Base-by-base conservation (phyloP, 2,329 filamentous ascomycete genomes). In the Aureobasidium melanogenum region DNA sequence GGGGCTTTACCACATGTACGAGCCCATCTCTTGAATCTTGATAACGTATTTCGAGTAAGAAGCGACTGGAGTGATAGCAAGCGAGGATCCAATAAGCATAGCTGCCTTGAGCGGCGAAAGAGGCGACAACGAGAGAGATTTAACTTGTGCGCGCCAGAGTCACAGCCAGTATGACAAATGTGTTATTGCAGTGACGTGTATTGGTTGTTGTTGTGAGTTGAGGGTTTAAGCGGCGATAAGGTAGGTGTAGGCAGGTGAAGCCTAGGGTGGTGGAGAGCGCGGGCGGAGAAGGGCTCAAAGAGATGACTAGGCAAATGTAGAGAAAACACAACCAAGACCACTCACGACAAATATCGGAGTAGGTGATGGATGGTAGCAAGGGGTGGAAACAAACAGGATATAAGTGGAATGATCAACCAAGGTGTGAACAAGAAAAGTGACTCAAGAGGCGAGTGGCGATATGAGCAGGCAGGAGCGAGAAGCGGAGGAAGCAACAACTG, bases 1-100 rank as follows among this genome's bases (percentile, higher is more conserved):
- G 22, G 54, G 61, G 54, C 61, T 62, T 32, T 62, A 62, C 61
- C 61, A 62, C 61, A 39, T 46, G 47, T 51, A 48, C 26, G 47
- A 59, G 41, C 54, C 61, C 61, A 62, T 62, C 46, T 62, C 39
- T 57, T 58, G 44, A 46, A 8, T 38, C 24, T 58, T 52, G 52
- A 30, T 36, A 28, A 43, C 26, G 19, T 22, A 51, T 46, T 58
- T 62, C 43, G 52, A 50, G 47, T 59, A 52, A 41, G 61, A 39
- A 47, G 61, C 55, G 61, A 62, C 61, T 59, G 61, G 61, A 59
- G 54, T 62, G 38, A 48, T 24, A 50, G 19, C 38, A 38, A 41
- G 44, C 36, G 47, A 59, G 46, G 39, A 46, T 19, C 36, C 61
- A 52, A 62, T 44, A 34, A 50, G 36, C 61, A 62, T 62, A 36